These are phyloP conservation scores for Rhodotorula graminis DNA, from an alignment of 768 basidiomycete species.

Conservation along the genomic window DNA sequence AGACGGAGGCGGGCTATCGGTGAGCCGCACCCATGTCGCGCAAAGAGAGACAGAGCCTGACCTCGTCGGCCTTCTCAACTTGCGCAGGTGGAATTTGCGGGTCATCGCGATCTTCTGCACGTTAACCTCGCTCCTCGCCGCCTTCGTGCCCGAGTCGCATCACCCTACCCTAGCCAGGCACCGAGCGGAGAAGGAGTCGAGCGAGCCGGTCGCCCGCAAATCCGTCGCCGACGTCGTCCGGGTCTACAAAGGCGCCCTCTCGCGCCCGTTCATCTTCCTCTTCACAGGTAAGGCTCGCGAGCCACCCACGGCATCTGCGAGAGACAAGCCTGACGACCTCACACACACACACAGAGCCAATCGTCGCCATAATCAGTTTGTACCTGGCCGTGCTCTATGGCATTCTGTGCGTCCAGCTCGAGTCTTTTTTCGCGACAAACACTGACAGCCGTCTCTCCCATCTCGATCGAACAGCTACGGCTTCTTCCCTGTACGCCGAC, in stretches of 20 bases:
- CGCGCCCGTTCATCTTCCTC: constrained; percentile 28
- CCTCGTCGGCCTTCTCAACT: neutral
- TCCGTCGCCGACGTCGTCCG: constrained; percentile 2
- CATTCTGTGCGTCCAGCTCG: constrained; percentile 20
- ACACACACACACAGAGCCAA: constrained; percentile 16
- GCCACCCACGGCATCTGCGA: too few species aligned
- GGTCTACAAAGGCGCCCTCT: constrained; percentile 19
- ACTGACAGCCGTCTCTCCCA: too few species aligned
- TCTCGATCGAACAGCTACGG: constrained; percentile 32
- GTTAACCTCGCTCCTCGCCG: constrained; percentile 21
- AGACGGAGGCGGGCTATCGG: constrained; percentile 16
- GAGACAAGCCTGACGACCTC: too few species aligned
- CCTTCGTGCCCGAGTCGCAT: constrained; percentile 31
- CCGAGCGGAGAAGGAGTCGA: constrained; percentile 1
- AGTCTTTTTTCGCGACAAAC: too few species aligned
- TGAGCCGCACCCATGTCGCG: neutral
- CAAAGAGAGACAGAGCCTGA: neutral
- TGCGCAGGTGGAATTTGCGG: constrained; percentile 28
- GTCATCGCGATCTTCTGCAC: constrained; percentile 31
- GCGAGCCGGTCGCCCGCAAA: neutral
- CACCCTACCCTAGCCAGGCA: constrained; percentile 23
- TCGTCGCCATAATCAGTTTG: constrained; percentile 26
- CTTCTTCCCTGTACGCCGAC: constrained; percentile 28
- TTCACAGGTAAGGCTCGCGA: constrained; percentile 11
- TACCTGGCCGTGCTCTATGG: constrained; percentile 34